These are phyloP conservation scores for Cephalotrichum gorgonifer DNA, from an alignment of 2,329 filamentous ascomycete genomes.

Conservation along the genomic window DNA sequence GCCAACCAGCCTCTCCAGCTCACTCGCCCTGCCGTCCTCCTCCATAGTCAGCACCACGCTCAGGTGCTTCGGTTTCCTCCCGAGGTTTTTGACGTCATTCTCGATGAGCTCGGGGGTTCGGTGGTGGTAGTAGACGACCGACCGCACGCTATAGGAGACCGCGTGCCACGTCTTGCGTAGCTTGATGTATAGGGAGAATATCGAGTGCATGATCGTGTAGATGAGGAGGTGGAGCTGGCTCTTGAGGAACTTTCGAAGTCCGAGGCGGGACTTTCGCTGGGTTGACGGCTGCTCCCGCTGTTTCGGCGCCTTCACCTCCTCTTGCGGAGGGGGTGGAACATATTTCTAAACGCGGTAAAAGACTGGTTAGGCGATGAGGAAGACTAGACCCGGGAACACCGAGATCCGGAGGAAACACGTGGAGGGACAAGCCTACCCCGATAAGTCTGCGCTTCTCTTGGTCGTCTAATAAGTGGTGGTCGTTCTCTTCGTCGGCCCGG, in stretches of 20 bases:
- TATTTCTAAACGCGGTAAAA: neutral
- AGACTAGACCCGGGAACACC: no score
- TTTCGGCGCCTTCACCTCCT: neutral
- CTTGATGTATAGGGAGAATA: slow-evolving; percentile 85
- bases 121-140: slow-evolving; percentile 89
- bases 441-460: slow-evolving; percentile 26
- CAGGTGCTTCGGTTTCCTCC: slow-evolving; percentile 70
- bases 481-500: slow-evolving; percentile 24
- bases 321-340: neutral
- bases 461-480: slow-evolving; percentile 23
- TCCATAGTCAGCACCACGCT: slow-evolving; percentile 76
- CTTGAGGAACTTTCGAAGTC: slow-evolving; percentile 50
- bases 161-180: slow-evolving; percentile 70
- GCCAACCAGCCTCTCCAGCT: slow-evolving; percentile 74
- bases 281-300: slow-evolving; percentile 10
- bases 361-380: no score
- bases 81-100: slow-evolving; percentile 68
- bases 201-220: slow-evolving; percentile 61
- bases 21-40: slow-evolving; percentile 56
- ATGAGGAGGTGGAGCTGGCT: slow-evolving; percentile 55
- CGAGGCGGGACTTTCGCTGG: slow-evolving; percentile 31
- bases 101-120: slow-evolving; percentile 87
- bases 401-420: neutral
- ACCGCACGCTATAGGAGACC: slow-evolving; percentile 65
- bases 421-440: slow-evolving; percentile 15